A percentile compares a stretch with the other conserved stretches of the same genome.
Evolutionary conservation across 805 yeast species (phyloP).

Genomic region (Cyberlindnera galapagoensis): DNA sequence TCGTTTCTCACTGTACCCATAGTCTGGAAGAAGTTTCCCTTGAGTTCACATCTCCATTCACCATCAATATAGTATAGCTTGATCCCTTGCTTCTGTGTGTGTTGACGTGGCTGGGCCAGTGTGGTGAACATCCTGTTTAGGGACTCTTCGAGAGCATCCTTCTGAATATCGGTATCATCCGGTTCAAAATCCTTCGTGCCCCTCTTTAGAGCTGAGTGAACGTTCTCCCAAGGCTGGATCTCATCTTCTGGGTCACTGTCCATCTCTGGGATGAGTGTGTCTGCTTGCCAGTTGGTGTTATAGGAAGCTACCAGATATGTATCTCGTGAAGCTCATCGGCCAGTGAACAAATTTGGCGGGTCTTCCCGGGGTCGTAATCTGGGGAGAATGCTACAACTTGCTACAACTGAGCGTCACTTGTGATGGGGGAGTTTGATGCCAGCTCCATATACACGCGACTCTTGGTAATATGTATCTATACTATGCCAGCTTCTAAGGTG

Average conservation of each 20-base stretch:
- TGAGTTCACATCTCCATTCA: constrained; percentile 38
- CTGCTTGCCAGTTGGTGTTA: too few species aligned
- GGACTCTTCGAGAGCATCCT: constrained; percentile 40
- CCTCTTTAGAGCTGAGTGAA: constrained; percentile 44
- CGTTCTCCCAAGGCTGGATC: constrained; percentile 45
- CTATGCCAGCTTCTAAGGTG: too few species aligned
- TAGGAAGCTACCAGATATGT: too few species aligned
- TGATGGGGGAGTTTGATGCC: too few species aligned
- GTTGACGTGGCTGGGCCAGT: constrained; percentile 42
- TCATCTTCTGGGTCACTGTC: constrained; percentile 32
- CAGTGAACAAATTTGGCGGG: too few species aligned
- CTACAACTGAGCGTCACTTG: too few species aligned
- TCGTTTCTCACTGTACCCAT: constrained; percentile 53
- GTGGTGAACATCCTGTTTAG: constrained; percentile 71
- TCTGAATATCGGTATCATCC: constrained; percentile 59
- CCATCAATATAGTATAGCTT: constrained; percentile 40
- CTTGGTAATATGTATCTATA: too few species aligned
- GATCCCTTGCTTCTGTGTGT: constrained; percentile 40
- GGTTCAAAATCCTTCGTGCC: constrained; percentile 88
- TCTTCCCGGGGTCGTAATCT: too few species aligned
- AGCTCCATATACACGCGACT: too few species aligned
- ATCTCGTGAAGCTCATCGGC: too few species aligned
- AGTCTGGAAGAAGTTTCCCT: constrained; percentile 68
- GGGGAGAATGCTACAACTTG: too few species aligned
- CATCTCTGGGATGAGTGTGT: too few species aligned